Evolutionary conservation across 2,329 filamentous ascomycete species (phyloP).

Genomic region (Emmonsiellopsis sp.): DNA sequence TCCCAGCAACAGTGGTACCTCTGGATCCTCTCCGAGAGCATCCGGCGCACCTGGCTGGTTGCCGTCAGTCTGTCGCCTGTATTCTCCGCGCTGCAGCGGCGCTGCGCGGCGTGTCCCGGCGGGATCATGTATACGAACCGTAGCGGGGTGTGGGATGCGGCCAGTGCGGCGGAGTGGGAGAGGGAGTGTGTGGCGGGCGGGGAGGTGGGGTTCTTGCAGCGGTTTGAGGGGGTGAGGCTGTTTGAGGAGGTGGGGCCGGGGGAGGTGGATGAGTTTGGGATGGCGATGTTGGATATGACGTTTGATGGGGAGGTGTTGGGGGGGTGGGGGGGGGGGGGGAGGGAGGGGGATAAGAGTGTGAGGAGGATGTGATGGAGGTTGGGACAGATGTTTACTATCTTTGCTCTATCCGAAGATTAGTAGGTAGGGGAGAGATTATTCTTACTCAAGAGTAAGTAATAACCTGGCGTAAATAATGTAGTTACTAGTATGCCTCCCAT

Average conservation of each 20-base stretch:
- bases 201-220: background rate
- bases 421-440: no score
- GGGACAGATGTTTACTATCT: no score
- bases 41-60: background rate
- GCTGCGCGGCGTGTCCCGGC: background rate
- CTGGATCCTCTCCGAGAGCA: background rate
- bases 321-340: background rate
- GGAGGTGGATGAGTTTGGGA: slow-evolving; percentile 1
- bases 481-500: no score
- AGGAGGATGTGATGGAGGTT: no score
- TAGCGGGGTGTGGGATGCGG: background rate
- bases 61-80: background rate
- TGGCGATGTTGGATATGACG: background rate
- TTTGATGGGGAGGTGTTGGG: background rate
- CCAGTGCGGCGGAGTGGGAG: background rate
- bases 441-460: no score
- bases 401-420: no score
- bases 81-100: background rate
- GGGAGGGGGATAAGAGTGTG: background rate
- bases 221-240: background rate
- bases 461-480: no score
- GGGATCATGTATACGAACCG: background rate
- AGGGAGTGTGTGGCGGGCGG: background rate
- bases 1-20: background rate
- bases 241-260: background rate